Base-by-base conservation (phyloP, 805 yeast species). In the Metschnikowia lochheadii region DNA sequence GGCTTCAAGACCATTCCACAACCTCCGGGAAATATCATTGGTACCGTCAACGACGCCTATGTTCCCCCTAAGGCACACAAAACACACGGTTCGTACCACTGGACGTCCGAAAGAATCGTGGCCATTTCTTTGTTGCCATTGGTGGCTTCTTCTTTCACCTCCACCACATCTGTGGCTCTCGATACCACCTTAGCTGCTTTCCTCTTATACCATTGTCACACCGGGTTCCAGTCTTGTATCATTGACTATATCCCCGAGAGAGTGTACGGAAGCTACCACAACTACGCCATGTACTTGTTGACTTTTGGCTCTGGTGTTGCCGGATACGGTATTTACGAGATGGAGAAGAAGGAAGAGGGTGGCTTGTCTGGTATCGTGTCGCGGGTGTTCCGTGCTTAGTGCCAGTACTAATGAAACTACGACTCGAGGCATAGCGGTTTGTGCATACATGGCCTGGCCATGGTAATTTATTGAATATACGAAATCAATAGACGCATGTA, bases 201-300 rank as follows among this genome's bases (percentile, higher is more conserved):
- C 13, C 62, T 85, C 44, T 68, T 87, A 56, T 75, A 78, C 62
- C 94, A 87, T 65, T 76, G 83, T 49, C 81, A 79, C 65, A 81
- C 81, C 44, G 95, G 94, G 2, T 82, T 86, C 74, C 83, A 82
- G 62, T 76, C 88, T 40, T 85, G 94, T 75, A 87, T 87, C 59
- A 79, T 79, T 50, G 94, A 87, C 67, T 85, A 86, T 69, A 83
- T 87, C 49, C 94, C 92, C 46, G 72, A 72, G 63, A 80, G 92
- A 72, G 87, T 83, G 34, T 87, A 79, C 61, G 90, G 91, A 14
- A 56, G 74, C 33, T 77, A 79, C 77, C 88, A 85, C 68, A 75
- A 72, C 51, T 66, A 65, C 52, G 87, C 88, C 50, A 79, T 80
- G 78, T 76, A 77, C 57, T 62, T 83, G 44, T 73, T 87, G 62